Percentiles rank a stretch among this genome's conserved stretches.
Conservation (phyloP, 2,329 filamentous ascomycete genomes). For the Rutstroemia sydowiana region DNA sequence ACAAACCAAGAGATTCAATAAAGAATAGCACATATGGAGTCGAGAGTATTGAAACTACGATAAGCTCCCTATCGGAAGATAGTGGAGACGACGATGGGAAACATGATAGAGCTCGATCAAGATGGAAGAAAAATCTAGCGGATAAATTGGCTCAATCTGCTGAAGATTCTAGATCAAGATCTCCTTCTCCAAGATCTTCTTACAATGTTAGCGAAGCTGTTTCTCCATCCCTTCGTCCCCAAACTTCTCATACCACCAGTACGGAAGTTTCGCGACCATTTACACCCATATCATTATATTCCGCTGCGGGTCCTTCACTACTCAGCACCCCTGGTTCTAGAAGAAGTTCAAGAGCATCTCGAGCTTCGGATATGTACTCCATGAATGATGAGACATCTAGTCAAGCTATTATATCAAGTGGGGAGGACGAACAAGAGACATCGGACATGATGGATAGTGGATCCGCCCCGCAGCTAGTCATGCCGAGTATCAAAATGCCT, state of each 20-base stretch:
- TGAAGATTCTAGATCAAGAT: slow-evolving; percentile 21
- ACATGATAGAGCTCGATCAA: slow-evolving; percentile 20
- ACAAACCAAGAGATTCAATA: slow-evolving; percentile 30
- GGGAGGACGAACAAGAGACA: slow-evolving; percentile 36
- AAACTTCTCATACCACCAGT: slow-evolving; percentile 28
- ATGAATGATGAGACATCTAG: slow-evolving; percentile 38
- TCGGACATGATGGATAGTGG: slow-evolving; percentile 41
- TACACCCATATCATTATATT: slow-evolving; percentile 38
- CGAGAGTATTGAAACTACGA: slow-evolving; percentile 30
- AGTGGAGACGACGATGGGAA: slow-evolving; percentile 26
- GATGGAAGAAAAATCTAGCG: slow-evolving; percentile 24
- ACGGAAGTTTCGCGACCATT: slow-evolving; percentile 38
- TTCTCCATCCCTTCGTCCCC: slow-evolving; percentile 26
- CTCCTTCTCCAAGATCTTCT: slow-evolving; percentile 29
- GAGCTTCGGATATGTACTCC: slow-evolving; percentile 43
- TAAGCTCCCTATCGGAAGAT: slow-evolving; percentile 26
- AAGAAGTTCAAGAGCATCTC: slow-evolving; percentile 43
- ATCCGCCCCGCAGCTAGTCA: slow-evolving; percentile 74
- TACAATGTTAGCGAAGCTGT: slow-evolving; percentile 29
- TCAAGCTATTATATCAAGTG: slow-evolving; percentile 30
- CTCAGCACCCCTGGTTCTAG: slow-evolving; percentile 46
- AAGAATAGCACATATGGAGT: slow-evolving; percentile 30
- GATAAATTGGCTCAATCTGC: slow-evolving; percentile 17
- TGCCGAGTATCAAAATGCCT: slow-evolving; percentile 93
- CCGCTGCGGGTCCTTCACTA: slow-evolving; percentile 35